Evolutionary conservation across 306 rosid species (phyloP).

Genomic region (Cucurbita moschata): DNA sequence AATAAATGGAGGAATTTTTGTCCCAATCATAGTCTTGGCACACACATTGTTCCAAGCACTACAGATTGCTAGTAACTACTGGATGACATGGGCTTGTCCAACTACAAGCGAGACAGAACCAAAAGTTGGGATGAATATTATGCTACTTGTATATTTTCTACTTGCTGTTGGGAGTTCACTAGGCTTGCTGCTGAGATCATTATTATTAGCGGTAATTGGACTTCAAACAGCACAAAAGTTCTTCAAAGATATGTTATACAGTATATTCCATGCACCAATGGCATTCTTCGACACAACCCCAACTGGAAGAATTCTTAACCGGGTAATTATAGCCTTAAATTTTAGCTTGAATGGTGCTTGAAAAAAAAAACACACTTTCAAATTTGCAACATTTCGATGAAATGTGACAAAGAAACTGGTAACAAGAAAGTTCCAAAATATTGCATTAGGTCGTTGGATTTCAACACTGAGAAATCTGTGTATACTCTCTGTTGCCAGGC

Average conservation of each 20-base stretch:
- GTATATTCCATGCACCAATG: conserved; percentile 71
- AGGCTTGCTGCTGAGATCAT: conserved; percentile 46
- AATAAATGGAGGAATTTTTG: conserved; percentile 47
- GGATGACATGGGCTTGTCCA: conserved; percentile 99
- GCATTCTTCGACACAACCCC: conserved; percentile 91
- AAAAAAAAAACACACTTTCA: neutral
- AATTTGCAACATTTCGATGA: neutral
- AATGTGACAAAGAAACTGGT: neutral
- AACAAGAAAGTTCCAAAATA: neutral
- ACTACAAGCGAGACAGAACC: conserved; percentile 46
- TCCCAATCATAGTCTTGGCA: conserved; percentile 79
- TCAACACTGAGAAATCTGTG: neutral
- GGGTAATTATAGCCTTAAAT: conserved; percentile 30
- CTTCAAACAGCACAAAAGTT: conserved; percentile 64
- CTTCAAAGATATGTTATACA: conserved; percentile 58
- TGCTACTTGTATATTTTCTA: conserved; percentile 40
- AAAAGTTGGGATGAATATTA: conserved; percentile 30
- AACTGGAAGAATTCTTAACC: conserved; percentile 78
- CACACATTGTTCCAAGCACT: conserved; percentile 73
- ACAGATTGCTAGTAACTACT: conserved; percentile 79
- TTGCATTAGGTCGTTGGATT: neutral
- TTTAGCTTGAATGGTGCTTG: neutral
- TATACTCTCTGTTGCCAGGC: neutral
- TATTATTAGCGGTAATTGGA: conserved; percentile 45
- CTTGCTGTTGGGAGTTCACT: conserved; percentile 67